Evolutionary conservation across 2,329 filamentous ascomycete genomes (phyloP).

Genomic region (Cercospora canescens): DNA sequence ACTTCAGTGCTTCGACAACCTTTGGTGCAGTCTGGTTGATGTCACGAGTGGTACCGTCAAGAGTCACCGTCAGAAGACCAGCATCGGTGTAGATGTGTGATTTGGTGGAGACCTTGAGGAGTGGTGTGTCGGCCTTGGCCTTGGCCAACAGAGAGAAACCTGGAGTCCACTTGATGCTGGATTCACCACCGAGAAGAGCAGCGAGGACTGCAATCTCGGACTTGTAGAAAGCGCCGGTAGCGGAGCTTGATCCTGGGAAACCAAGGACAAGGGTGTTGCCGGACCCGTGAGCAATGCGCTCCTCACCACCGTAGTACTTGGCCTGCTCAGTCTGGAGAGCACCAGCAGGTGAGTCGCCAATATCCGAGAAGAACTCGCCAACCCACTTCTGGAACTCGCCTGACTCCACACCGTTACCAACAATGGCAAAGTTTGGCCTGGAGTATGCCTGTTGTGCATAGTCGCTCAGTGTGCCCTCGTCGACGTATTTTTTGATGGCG

Average conservation of each 20-base stretch:
- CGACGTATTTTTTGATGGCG: constrained; percentile 77
- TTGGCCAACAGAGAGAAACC: constrained; percentile 91
- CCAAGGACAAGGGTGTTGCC: constrained; percentile 86
- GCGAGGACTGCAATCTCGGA: constrained; percentile 86
- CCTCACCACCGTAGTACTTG: constrained; percentile 95
- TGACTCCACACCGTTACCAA: constrained; percentile 83
- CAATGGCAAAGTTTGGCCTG: constrained; percentile 87
- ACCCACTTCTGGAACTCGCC: constrained; percentile 84
- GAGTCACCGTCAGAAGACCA: constrained; percentile 80
- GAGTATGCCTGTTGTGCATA: constrained; percentile 80
- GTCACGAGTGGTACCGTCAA: constrained; percentile 71
- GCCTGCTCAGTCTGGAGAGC: constrained; percentile 62
- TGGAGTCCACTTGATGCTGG: constrained; percentile 91
- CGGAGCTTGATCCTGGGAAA: constrained; percentile 85
- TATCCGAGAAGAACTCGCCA: constrained; percentile 81
- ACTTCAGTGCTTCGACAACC: constrained; percentile 79
- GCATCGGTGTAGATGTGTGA: constrained; percentile 91
- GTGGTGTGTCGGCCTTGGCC: constrained; percentile 65
- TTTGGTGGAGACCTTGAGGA: constrained; percentile 69
- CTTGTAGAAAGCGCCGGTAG: constrained; percentile 73
- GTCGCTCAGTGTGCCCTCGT: constrained; percentile 69
- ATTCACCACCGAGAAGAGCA: constrained; percentile 84
- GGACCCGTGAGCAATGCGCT: constrained; percentile 74
- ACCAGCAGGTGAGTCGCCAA: constrained; percentile 56
- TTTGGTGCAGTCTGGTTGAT: constrained; percentile 74